Conservation (phyloP, 352 stramenopile species). For the Peronospora farinosa region DNA sequence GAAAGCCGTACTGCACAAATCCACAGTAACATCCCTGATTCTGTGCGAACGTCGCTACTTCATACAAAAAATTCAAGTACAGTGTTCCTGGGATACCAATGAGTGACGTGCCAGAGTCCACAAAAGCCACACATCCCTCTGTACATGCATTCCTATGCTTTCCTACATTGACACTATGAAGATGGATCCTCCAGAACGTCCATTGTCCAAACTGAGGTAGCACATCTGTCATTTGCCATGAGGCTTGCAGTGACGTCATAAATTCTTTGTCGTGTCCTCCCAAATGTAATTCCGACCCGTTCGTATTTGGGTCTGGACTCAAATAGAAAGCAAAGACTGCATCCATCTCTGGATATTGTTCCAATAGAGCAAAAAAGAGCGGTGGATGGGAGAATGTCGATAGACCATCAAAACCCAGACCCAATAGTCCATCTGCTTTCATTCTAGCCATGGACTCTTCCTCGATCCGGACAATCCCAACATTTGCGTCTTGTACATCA, state of each 20-base stretch:
- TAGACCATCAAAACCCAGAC: slow-evolving; percentile 93
- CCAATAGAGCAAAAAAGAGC: slow-evolving; percentile 57
- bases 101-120: slow-evolving; percentile 96
- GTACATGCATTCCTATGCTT: slow-evolving; percentile 37
- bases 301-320: slow-evolving; percentile 79
- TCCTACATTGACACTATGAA: slow-evolving; percentile 60
- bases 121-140: slow-evolving; percentile 84
- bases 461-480: slow-evolving; percentile 60
- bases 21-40: slow-evolving; percentile 66
- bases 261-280: slow-evolving; percentile 57
- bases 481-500: slow-evolving; percentile 33
- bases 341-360: slow-evolving; percentile 57
- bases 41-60: slow-evolving; percentile 56
- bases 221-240: slow-evolving; percentile 70
- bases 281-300: slow-evolving; percentile 67
- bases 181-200: slow-evolving; percentile 76
- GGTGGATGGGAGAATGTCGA: slow-evolving; percentile 71
- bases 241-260: slow-evolving; percentile 38
- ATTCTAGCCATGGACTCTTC: slow-evolving; percentile 77
- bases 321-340: slow-evolving; percentile 95
- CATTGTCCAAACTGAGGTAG: slow-evolving; percentile 72
- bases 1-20: slow-evolving; percentile 75
- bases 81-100: slow-evolving; percentile 87
- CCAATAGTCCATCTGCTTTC: slow-evolving; percentile 92
- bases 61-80: slow-evolving; percentile 71